Evolutionary conservation across 1,284 basidiomycete species (phyloP).

Genomic region (Tremellales sp.): DNA sequence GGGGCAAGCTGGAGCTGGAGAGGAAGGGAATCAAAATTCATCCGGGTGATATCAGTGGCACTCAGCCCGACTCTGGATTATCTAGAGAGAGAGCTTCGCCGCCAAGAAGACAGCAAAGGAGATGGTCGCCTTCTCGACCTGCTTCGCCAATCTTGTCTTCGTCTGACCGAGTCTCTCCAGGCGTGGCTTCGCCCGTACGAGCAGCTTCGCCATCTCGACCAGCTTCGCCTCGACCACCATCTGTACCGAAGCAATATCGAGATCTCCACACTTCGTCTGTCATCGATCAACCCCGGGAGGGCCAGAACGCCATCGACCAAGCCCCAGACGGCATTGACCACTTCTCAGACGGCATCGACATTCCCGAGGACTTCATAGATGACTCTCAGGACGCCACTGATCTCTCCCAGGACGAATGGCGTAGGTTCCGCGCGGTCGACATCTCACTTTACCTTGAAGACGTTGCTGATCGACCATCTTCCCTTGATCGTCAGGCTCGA

Average conservation of each 20-base stretch:
- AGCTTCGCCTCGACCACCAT: no score
- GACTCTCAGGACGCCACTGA: no score
- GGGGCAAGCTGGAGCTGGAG: constrained; percentile 28
- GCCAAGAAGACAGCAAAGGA: not conserved
- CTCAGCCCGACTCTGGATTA: not conserved
- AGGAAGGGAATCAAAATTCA: constrained; percentile 30
- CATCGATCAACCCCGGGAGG: no score
- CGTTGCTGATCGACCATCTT: constrained; percentile 13
- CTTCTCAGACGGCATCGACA: no score
- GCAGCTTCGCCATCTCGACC: not conserved
- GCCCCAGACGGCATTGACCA: no score
- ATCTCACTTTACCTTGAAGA: constrained; percentile 14
- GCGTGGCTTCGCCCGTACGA: no score
- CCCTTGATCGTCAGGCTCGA: constrained; percentile 10
- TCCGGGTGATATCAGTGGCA: constrained; percentile 15
- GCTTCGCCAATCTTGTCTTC: no score
- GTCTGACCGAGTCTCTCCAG: no score
- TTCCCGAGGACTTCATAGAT: no score
- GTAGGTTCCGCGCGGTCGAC: constrained; percentile 19
- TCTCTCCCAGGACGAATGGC: constrained; percentile 10
- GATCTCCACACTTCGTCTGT: no score
- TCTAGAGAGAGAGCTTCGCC: not conserved
- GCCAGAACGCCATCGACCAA: no score
- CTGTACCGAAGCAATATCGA: no score
- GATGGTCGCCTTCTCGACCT: constrained; percentile 13